Evolutionary conservation across 192 early-diverging fungal species (phyloP), one percentile per base, ranked within the genome.

Genomic region (Gryganskiella cystojenkinii): DNA sequence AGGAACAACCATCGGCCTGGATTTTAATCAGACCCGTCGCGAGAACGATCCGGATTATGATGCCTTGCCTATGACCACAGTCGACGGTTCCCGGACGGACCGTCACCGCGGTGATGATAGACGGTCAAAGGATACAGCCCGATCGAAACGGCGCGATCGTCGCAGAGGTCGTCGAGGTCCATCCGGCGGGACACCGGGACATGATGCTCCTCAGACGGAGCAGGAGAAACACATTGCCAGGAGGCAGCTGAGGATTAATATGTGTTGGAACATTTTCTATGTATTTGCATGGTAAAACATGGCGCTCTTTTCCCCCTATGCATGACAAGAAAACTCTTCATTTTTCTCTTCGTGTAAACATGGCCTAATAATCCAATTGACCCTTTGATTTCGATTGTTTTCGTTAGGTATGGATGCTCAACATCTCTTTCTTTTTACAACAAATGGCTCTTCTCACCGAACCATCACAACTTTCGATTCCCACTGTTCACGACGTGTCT

Each of bases 391-490:
- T 15, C 13, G 14, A 17, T 20, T 34, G 0, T 30, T 25, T 61
- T 81, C 47, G 55, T 17, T 68, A 78, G 74, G 74, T 78, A 78
- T 35, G 61, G 60, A 0, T 69, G 61, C 50, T 78, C 96, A 2
- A 89, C 94, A 0, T 65, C 87, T 9, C 82, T 98, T 28, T 91
- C 91, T 2, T 84, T 96, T 3, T 98, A 95, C 82, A 98, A 98
- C 89, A 95, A 93, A 60, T 98, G 95, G 95, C 84, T 98, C 62
- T 96, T 98, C 83, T 92, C 94, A 30, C 71, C 85, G 31, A 84
- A 88, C 0, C 88, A 94, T 68, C 87, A 93, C 62, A 88, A 95
- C 82, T 97, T 96, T 80, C 84, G 80, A 30, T 97, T 90, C 63
- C 96, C 96, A 33, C 83, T 98, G 6, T 93, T 98, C 81, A 93